phyloP scores from a whole-genome alignment of 1,284 basidiomycete genomes.

The Leucocoprinus gongylophorus region DNA sequence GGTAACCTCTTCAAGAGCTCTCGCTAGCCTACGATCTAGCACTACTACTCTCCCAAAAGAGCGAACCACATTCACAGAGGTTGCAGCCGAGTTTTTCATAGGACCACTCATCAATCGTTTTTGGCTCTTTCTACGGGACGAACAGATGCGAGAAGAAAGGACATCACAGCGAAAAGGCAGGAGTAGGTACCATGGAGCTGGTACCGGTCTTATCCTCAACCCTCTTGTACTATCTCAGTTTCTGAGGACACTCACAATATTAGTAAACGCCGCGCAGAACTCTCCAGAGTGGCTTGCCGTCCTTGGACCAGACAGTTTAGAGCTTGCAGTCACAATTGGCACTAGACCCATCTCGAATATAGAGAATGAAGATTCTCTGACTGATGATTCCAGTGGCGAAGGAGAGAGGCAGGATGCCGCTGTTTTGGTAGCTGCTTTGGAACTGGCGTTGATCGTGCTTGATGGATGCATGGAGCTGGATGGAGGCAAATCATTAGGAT shows the following conservation, averaged over 20 bases:
- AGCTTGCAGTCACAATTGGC: constrained; percentile 75
- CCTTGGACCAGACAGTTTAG: constrained; percentile 73
- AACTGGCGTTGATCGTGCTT: constrained; percentile 70
- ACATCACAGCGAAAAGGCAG: constrained; percentile 44
- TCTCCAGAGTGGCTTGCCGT: constrained; percentile 74
- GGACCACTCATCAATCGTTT: constrained; percentile 86
- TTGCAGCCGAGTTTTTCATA: constrained; percentile 83
- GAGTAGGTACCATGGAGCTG: constrained; percentile 60
- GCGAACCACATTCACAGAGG: constrained; percentile 49
- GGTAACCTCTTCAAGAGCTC: constrained; percentile 22
- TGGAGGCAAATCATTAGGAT: constrained; percentile 64
- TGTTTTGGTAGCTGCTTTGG: constrained; percentile 68
- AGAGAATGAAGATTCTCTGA: constrained; percentile 36
- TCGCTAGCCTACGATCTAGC: constrained; percentile 1
- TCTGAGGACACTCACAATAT: constrained; percentile 70
- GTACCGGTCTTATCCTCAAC: constrained; percentile 75
- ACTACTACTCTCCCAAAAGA: constrained; percentile 16
- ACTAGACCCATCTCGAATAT: constrained; percentile 52
- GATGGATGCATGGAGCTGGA: constrained; percentile 74
- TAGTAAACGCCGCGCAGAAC: constrained; percentile 76
- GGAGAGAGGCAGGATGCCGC: constrained; percentile 49
- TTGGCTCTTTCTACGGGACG: constrained; percentile 83
- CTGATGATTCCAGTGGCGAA: constrained; percentile 24
- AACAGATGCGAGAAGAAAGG: constrained; percentile 65
- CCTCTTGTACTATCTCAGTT: constrained; percentile 70